phyloP scores from a whole-genome alignment of 2,329 filamentous ascomycete genomes.

The Ceratocystis papillata region DNA sequence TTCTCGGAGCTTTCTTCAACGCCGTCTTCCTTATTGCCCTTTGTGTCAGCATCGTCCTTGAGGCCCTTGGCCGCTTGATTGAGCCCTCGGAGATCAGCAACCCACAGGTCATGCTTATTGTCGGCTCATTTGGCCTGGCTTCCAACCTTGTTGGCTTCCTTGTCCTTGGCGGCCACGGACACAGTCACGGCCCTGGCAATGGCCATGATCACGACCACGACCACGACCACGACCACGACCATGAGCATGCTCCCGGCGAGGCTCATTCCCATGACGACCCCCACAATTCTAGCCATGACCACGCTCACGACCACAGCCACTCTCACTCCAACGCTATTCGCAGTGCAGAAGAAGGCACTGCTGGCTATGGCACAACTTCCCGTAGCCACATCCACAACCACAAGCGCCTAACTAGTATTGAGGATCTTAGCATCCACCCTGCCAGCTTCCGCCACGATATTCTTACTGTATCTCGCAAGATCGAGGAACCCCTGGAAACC shows the following conservation, averaged over 20 bases:
- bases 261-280: slow-evolving; percentile 35
- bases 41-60: slow-evolving; percentile 90
- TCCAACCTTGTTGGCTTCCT: slow-evolving; percentile 85
- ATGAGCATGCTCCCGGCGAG: slow-evolving; percentile 32
- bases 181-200: slow-evolving; percentile 57
- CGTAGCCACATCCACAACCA: slow-evolving; percentile 34
- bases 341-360: slow-evolving; percentile 41
- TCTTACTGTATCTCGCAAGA: slow-evolving; percentile 52
- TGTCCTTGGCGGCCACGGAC: slow-evolving; percentile 86
- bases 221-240: slow-evolving; percentile 35
- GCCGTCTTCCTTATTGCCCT: slow-evolving; percentile 95
- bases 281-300: slow-evolving; percentile 36
- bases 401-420: slow-evolving; percentile 51
- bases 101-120: slow-evolving; percentile 76
- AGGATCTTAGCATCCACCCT: slow-evolving; percentile 75
- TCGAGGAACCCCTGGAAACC: slow-evolving; percentile 33
- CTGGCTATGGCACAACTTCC: slow-evolving; percentile 31
- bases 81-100: slow-evolving; percentile 81
- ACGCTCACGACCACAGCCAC: slow-evolving; percentile 21
- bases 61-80: slow-evolving; percentile 83
- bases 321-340: slow-evolving; percentile 27
- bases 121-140: slow-evolving; percentile 72
- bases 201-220: slow-evolving; percentile 43
- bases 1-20: slow-evolving; percentile 89
- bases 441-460: slow-evolving; percentile 87